A percentile compares a stretch with the other conserved stretches of the same genome.
Evolutionary conservation across 805 yeast species (phyloP).

Genomic region (Candida ortonii): DNA sequence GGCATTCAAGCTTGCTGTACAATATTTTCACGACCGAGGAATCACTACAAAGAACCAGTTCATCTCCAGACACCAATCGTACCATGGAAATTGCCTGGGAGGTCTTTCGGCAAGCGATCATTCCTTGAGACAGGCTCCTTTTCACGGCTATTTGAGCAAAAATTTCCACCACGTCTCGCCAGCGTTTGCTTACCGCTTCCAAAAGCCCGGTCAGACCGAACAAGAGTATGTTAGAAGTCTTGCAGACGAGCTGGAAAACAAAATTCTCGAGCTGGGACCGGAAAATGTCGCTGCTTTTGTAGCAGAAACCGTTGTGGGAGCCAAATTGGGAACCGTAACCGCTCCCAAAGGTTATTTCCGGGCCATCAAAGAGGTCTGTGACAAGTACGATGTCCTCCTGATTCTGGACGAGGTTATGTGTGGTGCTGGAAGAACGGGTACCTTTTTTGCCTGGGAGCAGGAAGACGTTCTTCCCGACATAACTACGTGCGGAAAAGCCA

Average conservation of each 20-base stretch:
- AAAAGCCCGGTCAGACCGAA: conserved; percentile 8
- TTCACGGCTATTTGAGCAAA: conserved; percentile 28
- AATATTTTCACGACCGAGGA: conserved; percentile 41
- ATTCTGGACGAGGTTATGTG: conserved; percentile 55
- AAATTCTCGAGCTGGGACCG: conserved; percentile 23
- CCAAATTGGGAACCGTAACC: conserved; percentile 25
- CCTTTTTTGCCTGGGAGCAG: conserved; percentile 47
- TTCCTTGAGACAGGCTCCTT: conserved; percentile 32
- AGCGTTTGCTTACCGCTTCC: conserved; percentile 18
- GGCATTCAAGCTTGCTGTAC: conserved; percentile 63
- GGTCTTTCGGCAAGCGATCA: conserved; percentile 37
- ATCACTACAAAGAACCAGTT: conserved; percentile 36
- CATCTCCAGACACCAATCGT: conserved; percentile 41
- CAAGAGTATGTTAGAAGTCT: conserved; percentile 19
- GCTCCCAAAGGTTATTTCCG: conserved; percentile 33
- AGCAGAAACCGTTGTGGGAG: conserved; percentile 28
- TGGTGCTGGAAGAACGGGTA: conserved; percentile 52
- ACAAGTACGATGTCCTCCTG: conserved; percentile 46
- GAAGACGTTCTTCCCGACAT: conserved; percentile 44
- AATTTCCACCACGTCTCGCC: conserved; percentile 23
- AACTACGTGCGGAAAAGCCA: conserved; percentile 44
- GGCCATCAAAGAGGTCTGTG: conserved; percentile 44
- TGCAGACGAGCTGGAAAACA: conserved; percentile 24
- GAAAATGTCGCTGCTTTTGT: conserved; percentile 25
- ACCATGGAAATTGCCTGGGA: conserved; percentile 47